Evolutionary conservation across 2,329 filamentous ascomycete species (phyloP).

Genomic region (Xylaria polymorpha): DNA sequence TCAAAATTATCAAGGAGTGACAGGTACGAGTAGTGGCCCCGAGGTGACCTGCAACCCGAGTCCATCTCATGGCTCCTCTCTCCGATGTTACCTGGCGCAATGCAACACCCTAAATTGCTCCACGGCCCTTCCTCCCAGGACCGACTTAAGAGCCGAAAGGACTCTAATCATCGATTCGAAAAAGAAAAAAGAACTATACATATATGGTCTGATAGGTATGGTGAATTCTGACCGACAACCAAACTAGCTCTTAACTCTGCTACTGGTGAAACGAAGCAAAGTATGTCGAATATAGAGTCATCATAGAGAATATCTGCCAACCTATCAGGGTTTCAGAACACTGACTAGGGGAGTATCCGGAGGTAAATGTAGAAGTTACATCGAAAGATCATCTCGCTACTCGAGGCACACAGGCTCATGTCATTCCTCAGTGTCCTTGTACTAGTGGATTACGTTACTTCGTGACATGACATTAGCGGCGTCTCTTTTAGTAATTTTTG

Average conservation of each 20-base stretch:
- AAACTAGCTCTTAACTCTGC: neutral
- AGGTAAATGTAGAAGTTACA: neutral
- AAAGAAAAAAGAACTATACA: constrained; percentile 3
- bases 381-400: neutral
- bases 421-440: neutral
- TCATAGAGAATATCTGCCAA: neutral
- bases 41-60: neutral
- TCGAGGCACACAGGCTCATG: neutral
- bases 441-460: neutral
- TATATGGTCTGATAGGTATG: constrained; percentile 14
- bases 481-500: neutral
- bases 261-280: neutral
- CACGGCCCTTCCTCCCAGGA: too few species aligned
- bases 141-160: neutral
- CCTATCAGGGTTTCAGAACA: neutral
- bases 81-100: neutral
- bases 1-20: neutral
- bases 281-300: neutral
- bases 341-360: neutral
- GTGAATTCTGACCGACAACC: neutral
- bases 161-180: neutral
- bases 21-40: neutral
- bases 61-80: neutral
- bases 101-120: neutral
- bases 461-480: neutral